A percentile compares a stretch with the other conserved stretches of the same genome.
Conservation (phyloP, 495 filamentous ascomycete species). For the Penicillium dipodomyicola region DNA sequence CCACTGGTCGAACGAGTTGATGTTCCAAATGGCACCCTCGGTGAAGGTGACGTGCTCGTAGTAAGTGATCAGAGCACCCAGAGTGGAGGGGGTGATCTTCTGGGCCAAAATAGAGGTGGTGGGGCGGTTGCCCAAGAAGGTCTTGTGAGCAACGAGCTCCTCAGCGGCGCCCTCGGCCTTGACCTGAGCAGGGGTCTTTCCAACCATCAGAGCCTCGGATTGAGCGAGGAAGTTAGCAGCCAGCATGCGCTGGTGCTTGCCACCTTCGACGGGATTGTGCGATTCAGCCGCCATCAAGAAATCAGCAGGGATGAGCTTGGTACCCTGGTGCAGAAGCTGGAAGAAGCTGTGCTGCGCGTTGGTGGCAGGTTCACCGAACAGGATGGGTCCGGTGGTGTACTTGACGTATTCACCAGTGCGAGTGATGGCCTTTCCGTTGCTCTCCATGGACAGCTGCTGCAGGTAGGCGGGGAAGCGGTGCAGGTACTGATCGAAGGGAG, state of each 20-base stretch:
- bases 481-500: constrained; percentile 98
- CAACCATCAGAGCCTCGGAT: constrained; percentile 96
- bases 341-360: constrained; percentile 99
- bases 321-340: constrained; percentile 97
- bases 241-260: constrained; percentile 97
- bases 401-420: constrained; percentile 87
- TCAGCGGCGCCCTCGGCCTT: constrained; percentile 83
- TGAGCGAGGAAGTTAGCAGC: constrained; percentile 98
- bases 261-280: constrained; percentile 89
- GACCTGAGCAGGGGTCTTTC: constrained; percentile 88
- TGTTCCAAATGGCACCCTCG: constrained; percentile 97
- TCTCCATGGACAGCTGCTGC: constrained; percentile 99
- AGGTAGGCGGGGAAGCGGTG: constrained; percentile 99
- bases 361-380: constrained; percentile 97
- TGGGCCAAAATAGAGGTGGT: constrained; percentile 93
- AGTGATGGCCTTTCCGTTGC: constrained; percentile 97
- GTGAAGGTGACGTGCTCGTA: constrained; percentile 99
- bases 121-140: constrained; percentile 95
- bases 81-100: constrained; percentile 88
- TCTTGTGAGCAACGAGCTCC: constrained; percentile 92
- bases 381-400: constrained; percentile 91
- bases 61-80: constrained; percentile 95
- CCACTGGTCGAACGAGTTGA: constrained; percentile 99
- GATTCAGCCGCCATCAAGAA: constrained; percentile 95
- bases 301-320: constrained; percentile 96